Conservation (phyloP, 257 asterid genomes). For the Mentha longifolia region DNA sequence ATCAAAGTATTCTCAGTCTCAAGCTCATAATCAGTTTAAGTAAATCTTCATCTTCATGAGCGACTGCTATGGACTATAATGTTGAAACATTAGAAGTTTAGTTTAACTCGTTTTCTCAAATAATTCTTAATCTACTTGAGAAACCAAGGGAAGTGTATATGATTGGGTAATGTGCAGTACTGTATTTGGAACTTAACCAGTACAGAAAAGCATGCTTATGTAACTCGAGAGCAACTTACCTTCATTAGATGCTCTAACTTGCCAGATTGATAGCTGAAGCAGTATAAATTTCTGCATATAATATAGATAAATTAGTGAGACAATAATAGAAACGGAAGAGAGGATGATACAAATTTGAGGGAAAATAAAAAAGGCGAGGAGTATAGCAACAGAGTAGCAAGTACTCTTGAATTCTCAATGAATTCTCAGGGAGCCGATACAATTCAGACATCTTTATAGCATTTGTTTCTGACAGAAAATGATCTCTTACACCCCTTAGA, state of each 20-base stretch:
- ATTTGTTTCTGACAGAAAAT: not conserved
- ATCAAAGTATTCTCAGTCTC: not conserved
- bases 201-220: not conserved
- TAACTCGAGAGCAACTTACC: constrained; percentile 48
- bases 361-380: not conserved
- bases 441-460: not conserved
- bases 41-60: not conserved
- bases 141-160: not conserved
- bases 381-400: not conserved
- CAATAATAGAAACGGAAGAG: not conserved
- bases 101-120: not conserved
- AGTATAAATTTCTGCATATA: constrained; percentile 76
- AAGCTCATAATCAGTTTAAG: not conserved
- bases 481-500: not conserved
- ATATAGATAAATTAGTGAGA: constrained; percentile 16
- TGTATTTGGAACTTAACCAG: not conserved
- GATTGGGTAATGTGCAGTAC: not conserved
- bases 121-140: not conserved
- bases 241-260: constrained; percentile 97
- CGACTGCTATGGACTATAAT: not conserved
- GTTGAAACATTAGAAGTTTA: not conserved
- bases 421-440: not conserved
- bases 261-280: constrained; percentile 93
- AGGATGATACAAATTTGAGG: not conserved
- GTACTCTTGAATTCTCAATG: not conserved